Percentiles rank a stretch among this genome's conserved stretches.
These are phyloP conservation scores for Lizonia empirigonia DNA, from an alignment of 2,329 filamentous ascomycete species.

Conservation along the genomic window DNA sequence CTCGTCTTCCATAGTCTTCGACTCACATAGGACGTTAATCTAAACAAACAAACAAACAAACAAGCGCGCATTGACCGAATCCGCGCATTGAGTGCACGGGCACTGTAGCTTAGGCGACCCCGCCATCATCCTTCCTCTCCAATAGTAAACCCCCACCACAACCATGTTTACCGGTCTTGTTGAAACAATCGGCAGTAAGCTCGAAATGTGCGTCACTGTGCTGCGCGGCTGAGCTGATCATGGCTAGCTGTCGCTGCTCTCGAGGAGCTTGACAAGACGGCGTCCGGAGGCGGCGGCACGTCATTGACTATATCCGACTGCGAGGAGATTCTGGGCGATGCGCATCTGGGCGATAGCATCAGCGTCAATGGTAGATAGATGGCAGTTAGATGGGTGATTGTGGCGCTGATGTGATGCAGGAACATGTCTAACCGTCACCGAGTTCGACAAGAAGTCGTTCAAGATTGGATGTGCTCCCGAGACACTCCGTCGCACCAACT, in stretches of 20 bases:
- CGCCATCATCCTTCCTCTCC: conserved; percentile 24
- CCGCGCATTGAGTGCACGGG: no score
- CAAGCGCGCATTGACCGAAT: no score
- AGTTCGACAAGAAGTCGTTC: conserved; percentile 69
- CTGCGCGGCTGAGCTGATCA: conserved; percentile 36
- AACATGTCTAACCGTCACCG: conserved; percentile 91
- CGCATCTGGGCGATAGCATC: conserved; percentile 89
- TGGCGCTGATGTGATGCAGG: conserved; percentile 45
- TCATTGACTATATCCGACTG: conserved; percentile 82
- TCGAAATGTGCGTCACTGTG: not conserved
- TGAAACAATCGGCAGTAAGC: conserved; percentile 77
- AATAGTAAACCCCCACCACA: conserved; percentile 17
- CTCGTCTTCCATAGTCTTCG: no score
- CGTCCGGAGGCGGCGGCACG: conserved; percentile 75
- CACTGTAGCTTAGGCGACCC: conserved; percentile 27
- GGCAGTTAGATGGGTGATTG: not conserved
- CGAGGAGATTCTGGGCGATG: conserved; percentile 80
- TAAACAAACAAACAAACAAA: no score
- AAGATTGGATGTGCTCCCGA: conserved; percentile 94
- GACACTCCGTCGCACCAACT: conserved; percentile 92
- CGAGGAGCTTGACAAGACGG: conserved; percentile 76
- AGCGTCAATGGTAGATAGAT: conserved; percentile 76
- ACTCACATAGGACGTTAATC: no score
- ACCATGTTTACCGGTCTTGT: conserved; percentile 85
- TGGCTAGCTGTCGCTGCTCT: conserved; percentile 78